phyloP scores from a whole-genome alignment of 805 yeast genomes.

The Nadsonia fulvescens region DNA sequence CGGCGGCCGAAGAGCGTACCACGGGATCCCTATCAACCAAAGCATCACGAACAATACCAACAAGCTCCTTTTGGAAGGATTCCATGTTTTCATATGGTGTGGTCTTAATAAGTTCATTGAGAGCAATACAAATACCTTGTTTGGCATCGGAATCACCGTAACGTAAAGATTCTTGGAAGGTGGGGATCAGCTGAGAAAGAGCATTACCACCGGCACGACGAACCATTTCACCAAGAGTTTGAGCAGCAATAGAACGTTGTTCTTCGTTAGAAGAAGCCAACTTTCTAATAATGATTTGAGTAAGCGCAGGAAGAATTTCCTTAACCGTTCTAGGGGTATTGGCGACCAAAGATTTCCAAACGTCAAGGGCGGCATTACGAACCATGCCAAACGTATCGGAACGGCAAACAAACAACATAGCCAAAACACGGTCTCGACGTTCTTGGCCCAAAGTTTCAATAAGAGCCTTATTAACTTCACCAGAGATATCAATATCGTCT shows the following conservation, averaged over 20 bases:
- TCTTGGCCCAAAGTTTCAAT: conserved; percentile 69
- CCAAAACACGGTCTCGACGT: conserved; percentile 70
- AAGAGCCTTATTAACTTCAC: conserved; percentile 28
- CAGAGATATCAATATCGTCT: conserved; percentile 22
- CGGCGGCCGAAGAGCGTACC: conserved; percentile 84
- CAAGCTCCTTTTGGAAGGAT: conserved; percentile 49
- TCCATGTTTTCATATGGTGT: conserved; percentile 38
- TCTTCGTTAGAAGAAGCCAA: conserved; percentile 67
- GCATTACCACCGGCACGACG: conserved; percentile 87
- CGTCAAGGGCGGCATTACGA: conserved; percentile 75
- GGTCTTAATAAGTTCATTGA: conserved; percentile 67
- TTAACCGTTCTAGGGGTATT: conserved; percentile 90
- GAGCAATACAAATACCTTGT: conserved; percentile 93
- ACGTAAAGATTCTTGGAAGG: conserved; percentile 42
- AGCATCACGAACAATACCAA: conserved; percentile 59
- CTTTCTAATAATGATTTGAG: conserved; percentile 60
- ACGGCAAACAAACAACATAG: conserved; percentile 84
- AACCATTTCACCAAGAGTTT: conserved; percentile 84
- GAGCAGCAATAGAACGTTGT: conserved; percentile 78
- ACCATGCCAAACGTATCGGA: conserved; percentile 80
- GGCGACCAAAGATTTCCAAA: conserved; percentile 92
- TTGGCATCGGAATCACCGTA: conserved; percentile 61
- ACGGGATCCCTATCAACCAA: conserved; percentile 52
- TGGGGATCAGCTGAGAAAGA: conserved; percentile 67
- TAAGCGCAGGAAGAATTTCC: conserved; percentile 75